phyloP scores from a whole-genome alignment of 306 rosid species.

The Neltuma alba region DNA sequence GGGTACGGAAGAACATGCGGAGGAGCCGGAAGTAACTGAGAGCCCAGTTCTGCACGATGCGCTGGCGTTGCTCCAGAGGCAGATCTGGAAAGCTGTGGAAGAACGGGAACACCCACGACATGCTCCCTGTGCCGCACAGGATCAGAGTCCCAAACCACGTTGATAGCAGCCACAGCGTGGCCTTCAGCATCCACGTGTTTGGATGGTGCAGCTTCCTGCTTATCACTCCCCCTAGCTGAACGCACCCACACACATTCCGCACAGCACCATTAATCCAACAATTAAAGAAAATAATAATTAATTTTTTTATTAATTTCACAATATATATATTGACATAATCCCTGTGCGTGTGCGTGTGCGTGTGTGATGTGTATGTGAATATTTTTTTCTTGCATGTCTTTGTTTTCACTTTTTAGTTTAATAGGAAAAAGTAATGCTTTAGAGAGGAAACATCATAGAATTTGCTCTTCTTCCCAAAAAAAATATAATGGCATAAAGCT shows the following conservation, averaged over 20 bases:
- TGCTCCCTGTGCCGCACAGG: constrained; percentile 51
- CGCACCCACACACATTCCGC: not conserved
- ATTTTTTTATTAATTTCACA: too few relatives aligned
- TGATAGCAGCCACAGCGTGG: constrained; percentile 59
- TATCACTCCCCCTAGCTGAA: constrained; percentile 54
- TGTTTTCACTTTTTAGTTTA: not conserved
- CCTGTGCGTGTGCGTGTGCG: too few relatives aligned
- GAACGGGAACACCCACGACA: constrained; percentile 54
- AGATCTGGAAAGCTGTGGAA: constrained; percentile 46
- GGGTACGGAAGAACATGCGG: constrained; percentile 51
- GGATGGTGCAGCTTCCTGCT: constrained; percentile 64
- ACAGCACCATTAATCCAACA: too few relatives aligned
- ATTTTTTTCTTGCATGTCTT: not conserved
- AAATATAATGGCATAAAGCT: too few relatives aligned
- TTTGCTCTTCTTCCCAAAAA: not conserved
- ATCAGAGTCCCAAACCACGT: constrained; percentile 74
- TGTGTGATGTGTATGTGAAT: too few relatives aligned
- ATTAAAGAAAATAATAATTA: too few relatives aligned
- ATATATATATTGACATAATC: too few relatives aligned
- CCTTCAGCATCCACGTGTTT: constrained; percentile 41
- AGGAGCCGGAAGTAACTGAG: constrained; percentile 46
- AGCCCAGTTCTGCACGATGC: constrained; percentile 52
- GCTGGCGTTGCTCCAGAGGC: constrained; percentile 44
- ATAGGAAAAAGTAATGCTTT: not conserved
- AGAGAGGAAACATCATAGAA: not conserved